phyloP scores from a whole-genome alignment of 1,284 basidiomycete genomes.

The Puccinia novopanici region DNA sequence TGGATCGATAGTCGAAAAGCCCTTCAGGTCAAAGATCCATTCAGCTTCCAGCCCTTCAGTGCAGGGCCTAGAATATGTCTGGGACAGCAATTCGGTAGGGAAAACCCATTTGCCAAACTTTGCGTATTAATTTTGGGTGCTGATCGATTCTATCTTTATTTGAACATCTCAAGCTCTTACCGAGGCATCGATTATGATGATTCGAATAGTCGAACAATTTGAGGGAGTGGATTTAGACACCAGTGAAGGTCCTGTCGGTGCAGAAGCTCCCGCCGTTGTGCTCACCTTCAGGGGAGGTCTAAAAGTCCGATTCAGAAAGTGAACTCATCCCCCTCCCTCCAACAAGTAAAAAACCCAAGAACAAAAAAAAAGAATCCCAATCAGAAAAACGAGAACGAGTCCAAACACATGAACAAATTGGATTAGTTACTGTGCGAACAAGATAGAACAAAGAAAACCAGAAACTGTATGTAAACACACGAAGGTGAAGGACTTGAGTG shows the following conservation, averaged over 20 bases:
- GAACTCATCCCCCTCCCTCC: not conserved
- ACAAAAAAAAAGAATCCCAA: not conserved
- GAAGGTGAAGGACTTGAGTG: constrained; percentile 16
- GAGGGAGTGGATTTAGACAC: constrained; percentile 65
- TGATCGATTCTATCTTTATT: not conserved
- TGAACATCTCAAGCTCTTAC: constrained; percentile 63
- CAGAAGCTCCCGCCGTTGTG: constrained; percentile 19
- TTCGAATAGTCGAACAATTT: constrained; percentile 68
- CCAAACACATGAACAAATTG: not conserved
- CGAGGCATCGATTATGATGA: constrained; percentile 70
- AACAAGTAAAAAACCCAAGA: not conserved
- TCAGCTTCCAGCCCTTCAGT: constrained; percentile 53
- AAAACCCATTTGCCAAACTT: too few species aligned
- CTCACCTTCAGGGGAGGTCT: constrained; percentile 38
- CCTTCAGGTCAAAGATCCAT: constrained; percentile 45
- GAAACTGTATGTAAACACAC: not conserved
- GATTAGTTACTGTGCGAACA: not conserved
- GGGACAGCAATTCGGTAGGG: constrained; percentile 68
- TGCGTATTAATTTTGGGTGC: not conserved
- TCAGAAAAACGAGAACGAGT: not conserved
- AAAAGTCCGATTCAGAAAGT: constrained; percentile 31
- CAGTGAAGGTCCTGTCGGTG: not conserved
- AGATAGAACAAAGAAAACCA: not conserved
- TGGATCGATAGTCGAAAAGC: constrained; percentile 51
- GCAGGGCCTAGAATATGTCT: constrained; percentile 62